Conservation (phyloP, 495 filamentous ascomycete species). For the Massariosphaeria phaeospora region DNA sequence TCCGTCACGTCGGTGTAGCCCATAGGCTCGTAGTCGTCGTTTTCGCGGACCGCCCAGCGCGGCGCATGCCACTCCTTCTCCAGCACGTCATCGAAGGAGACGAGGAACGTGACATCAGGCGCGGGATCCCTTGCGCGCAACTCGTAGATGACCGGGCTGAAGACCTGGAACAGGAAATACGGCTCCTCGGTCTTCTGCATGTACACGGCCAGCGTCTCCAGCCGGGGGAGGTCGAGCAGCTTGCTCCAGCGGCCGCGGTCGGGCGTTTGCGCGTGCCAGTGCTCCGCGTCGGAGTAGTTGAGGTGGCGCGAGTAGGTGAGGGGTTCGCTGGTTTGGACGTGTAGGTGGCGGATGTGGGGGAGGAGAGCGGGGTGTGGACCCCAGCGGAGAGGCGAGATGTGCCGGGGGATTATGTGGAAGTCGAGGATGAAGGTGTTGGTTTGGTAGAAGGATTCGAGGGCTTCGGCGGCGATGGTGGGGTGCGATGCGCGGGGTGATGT, state of each 20-base stretch:
- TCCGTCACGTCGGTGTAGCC: conserved; percentile 7
- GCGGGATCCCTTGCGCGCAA: not conserved
- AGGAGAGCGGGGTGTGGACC: not conserved
- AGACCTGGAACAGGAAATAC: not conserved
- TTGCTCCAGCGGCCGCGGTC: not conserved
- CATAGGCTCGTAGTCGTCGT: not conserved
- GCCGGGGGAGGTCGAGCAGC: conserved; percentile 5
- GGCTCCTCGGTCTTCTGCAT: not conserved
- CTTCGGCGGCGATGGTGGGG: conserved; percentile 1
- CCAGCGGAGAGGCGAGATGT: too few species aligned
- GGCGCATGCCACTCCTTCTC: conserved; percentile 1
- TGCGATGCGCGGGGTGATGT: not conserved
- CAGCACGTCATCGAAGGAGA: conserved; percentile 12
- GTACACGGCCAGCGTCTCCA: conserved; percentile 5
- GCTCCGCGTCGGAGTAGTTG: not conserved
- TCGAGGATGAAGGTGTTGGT: conserved; percentile 11
- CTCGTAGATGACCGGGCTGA: conserved; percentile 1
- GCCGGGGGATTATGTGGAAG: not conserved
- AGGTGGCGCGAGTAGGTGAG: not conserved
- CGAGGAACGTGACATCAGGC: not conserved
- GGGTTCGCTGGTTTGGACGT: not conserved
- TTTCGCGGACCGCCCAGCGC: not conserved
- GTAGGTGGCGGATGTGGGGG: conserved; percentile 7
- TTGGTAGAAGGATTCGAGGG: conserved; percentile 13
- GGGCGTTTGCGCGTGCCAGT: too few species aligned